phyloP scores from a whole-genome alignment of 2,329 filamentous ascomycete genomes.

The Hortaea sp. region DNA sequence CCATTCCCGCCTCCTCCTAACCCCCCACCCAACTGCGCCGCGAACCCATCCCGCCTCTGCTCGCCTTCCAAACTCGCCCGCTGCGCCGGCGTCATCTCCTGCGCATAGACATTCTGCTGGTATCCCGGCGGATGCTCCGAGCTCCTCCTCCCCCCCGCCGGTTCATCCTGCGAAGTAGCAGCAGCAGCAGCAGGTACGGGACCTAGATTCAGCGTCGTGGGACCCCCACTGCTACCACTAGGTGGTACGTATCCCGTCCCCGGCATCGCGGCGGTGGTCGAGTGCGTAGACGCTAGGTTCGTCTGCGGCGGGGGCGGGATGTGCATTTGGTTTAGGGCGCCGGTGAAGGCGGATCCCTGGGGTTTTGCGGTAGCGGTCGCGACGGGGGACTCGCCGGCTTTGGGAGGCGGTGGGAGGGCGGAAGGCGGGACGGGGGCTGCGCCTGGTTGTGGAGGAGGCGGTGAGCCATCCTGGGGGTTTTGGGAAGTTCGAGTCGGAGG shows the following conservation, averaged over 20 bases:
- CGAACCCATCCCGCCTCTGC: slow-evolving; percentile 13
- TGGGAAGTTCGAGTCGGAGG: slow-evolving; percentile 16
- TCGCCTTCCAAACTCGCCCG: slow-evolving; percentile 22
- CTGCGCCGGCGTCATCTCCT: slow-evolving; percentile 28
- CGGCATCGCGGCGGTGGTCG: slow-evolving; percentile 21
- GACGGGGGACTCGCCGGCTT: slow-evolving; percentile 23
- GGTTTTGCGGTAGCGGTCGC: slow-evolving; percentile 1
- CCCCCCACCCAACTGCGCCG: slow-evolving; percentile 9
- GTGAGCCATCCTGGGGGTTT: slow-evolving; percentile 18
- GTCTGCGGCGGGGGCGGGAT: slow-evolving; percentile 27
- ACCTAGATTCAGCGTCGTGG: slow-evolving; percentile 30
- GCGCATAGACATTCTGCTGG: slow-evolving; percentile 35
- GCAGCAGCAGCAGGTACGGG: slow-evolving; percentile 20
- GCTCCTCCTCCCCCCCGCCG: neutral
- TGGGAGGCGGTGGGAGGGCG: slow-evolving; percentile 30
- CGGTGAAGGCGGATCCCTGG: slow-evolving; percentile 4
- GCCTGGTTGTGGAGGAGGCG: slow-evolving; percentile 33
- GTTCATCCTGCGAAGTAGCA: neutral
- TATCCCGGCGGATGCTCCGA: slow-evolving; percentile 37
- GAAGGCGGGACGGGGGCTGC: slow-evolving; percentile 26
- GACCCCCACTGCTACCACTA: slow-evolving; percentile 10
- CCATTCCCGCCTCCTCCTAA: slow-evolving; percentile 22
- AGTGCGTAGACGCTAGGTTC: slow-evolving; percentile 29
- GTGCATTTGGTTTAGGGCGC: slow-evolving; percentile 23
- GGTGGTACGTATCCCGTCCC: slow-evolving; percentile 8